Percentiles rank a stretch among this genome's conserved stretches.
Evolutionary conservation across 306 rosid genomes (phyloP).

Genomic region (Boehmeria nivea): DNA sequence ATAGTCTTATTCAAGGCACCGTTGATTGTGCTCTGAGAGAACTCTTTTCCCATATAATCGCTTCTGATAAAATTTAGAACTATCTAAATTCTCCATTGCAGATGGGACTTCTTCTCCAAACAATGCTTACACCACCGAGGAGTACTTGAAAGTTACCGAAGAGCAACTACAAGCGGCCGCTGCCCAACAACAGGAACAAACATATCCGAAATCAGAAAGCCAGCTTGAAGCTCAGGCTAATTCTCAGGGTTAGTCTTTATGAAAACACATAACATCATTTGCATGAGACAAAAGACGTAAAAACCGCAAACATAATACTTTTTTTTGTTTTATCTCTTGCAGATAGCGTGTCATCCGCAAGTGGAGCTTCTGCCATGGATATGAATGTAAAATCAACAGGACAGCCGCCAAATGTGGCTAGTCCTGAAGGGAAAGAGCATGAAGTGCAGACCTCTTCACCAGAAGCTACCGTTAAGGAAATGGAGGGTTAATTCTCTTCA

Average conservation of each 20-base stretch:
- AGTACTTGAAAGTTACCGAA: slow-evolving; percentile 76
- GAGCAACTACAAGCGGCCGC: slow-evolving; percentile 69
- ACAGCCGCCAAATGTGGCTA: not conserved
- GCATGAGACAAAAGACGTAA: not conserved
- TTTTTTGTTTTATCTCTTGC: slow-evolving; percentile 3
- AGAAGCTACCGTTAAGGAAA: slow-evolving; percentile 38
- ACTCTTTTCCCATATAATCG: too few relatives aligned
- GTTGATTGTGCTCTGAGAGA: too few relatives aligned
- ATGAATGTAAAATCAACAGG: not conserved
- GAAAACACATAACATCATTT: not conserved
- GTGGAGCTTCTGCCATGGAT: not conserved
- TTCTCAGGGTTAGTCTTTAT: slow-evolving; percentile 47
- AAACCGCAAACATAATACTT: not conserved
- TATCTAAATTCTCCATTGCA: slow-evolving; percentile 21
- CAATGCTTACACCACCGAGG: slow-evolving; percentile 67
- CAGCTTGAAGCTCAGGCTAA: slow-evolving; percentile 34
- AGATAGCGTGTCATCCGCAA: not conserved
- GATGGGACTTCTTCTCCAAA: slow-evolving; percentile 39
- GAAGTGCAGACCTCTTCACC: slow-evolving; percentile 9
- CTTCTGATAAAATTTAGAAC: slow-evolving; percentile 7
- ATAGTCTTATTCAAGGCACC: too few relatives aligned
- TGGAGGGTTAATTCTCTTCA: slow-evolving; percentile 26
- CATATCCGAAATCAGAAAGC: slow-evolving; percentile 32
- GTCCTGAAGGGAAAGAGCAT: not conserved
- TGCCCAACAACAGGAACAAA: slow-evolving; percentile 43